These are phyloP conservation scores for Aspergillus bombycis DNA, from an alignment of 2,329 filamentous ascomycete genomes.

Conservation along the genomic window DNA sequence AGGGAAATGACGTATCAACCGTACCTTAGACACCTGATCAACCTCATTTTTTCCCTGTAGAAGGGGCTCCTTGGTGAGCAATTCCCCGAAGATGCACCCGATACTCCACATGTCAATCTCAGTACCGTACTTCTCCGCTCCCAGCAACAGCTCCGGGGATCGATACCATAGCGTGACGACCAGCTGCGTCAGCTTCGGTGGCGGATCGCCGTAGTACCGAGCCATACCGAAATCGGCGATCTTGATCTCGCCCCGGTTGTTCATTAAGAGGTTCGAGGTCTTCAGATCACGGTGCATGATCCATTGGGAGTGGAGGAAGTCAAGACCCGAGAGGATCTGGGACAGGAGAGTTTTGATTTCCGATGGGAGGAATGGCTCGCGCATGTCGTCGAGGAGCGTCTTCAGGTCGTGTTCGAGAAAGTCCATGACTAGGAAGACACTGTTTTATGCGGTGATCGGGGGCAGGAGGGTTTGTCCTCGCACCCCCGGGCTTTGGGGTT, in stretches of 20 bases:
- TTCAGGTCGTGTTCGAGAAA: constrained; percentile 98
- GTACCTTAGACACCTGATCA: constrained; percentile 74
- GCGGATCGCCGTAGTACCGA: constrained; percentile 79
- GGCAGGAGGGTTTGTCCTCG: constrained; percentile 14
- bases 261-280: constrained; percentile 90
- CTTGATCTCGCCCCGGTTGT: constrained; percentile 92
- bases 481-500: constrained; percentile 28
- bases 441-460: constrained; percentile 41
- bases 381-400: constrained; percentile 89
- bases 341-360: constrained; percentile 89
- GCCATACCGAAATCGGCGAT: constrained; percentile 99
- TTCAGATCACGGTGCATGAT: constrained; percentile 94
- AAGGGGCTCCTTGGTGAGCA: constrained; percentile 79
- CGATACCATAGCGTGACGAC: constrained; percentile 99
- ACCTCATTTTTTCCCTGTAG: constrained; percentile 92
- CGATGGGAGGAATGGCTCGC: constrained; percentile 86
- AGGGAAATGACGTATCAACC: constrained; percentile 13
- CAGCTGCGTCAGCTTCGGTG: constrained; percentile 79
- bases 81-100: constrained; percentile 92
- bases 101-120: constrained; percentile 94
- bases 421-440: constrained; percentile 92
- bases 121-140: constrained; percentile 71
- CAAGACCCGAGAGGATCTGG: constrained; percentile 78
- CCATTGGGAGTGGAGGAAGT: constrained; percentile 85
- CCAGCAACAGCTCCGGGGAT: constrained; percentile 85